These are phyloP conservation scores for Syzygium syzygioides DNA, from an alignment of 441 rosid species.

Conservation along the genomic window DNA sequence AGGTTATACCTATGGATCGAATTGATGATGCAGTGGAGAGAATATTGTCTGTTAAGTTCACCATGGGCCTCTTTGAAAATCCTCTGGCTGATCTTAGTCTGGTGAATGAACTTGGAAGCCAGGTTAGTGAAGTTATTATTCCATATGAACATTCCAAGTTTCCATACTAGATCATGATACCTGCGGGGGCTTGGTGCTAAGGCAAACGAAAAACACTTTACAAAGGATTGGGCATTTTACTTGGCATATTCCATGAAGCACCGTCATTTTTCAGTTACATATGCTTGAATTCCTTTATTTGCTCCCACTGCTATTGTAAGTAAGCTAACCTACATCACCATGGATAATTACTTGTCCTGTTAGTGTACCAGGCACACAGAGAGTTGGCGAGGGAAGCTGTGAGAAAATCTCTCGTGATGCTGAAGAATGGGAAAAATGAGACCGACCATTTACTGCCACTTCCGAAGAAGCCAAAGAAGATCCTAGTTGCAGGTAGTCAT, in stretches of 20 bases:
- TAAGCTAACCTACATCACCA: not conserved
- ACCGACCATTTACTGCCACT: conserved; percentile 54
- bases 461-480: conserved; percentile 44
- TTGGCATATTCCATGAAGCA: not conserved
- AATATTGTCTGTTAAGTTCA: conserved; percentile 67
- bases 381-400: conserved; percentile 71
- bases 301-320: not conserved
- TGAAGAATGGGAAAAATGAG: conserved; percentile 53
- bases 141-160: not conserved
- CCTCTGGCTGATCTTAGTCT: conserved; percentile 68
- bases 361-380: conserved; percentile 42
- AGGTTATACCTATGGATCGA: conserved; percentile 49
- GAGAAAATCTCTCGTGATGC: conserved; percentile 57
- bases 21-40: conserved; percentile 78
- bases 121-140: conserved; percentile 29
- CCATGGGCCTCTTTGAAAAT: conserved; percentile 72
- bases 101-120: conserved; percentile 62
- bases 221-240: not conserved
- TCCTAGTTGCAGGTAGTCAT: conserved; percentile 57
- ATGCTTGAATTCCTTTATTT: not conserved
- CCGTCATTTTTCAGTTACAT: not conserved
- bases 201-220: not conserved
- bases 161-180: not conserved
- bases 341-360: conserved; percentile 1
- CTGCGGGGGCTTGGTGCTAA: not conserved